Conservation (phyloP, 2,329 filamentous ascomycete genomes). For the Xylariaceae sp. region DNA sequence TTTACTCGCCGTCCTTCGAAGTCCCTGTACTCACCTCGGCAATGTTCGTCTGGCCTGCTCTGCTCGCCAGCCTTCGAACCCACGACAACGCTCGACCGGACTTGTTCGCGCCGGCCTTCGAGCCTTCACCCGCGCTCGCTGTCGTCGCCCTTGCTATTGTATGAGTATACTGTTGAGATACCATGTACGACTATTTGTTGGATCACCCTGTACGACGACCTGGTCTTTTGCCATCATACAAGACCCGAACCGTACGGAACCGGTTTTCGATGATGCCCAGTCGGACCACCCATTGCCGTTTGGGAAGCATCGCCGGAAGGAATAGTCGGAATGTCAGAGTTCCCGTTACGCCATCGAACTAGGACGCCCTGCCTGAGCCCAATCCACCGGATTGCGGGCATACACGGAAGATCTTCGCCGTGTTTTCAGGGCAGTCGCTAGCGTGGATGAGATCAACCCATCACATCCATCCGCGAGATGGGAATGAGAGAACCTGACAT, state of each 20-base stretch:
- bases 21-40: conserved; percentile 2
- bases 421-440: not conserved
- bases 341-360: too few relatives aligned
- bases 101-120: conserved; percentile 10
- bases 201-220: not conserved
- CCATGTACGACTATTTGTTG: conserved; percentile 2
- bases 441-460: not conserved
- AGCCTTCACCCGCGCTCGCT: conserved; percentile 4
- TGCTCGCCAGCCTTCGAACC: conserved; percentile 8
- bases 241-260: not conserved
- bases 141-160: conserved; percentile 1
- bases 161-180: conserved; percentile 1
- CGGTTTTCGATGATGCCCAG: not conserved
- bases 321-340: too few relatives aligned
- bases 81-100: conserved; percentile 6
- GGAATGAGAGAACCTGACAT: too few relatives aligned
- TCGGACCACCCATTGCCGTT: not conserved
- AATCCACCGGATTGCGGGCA: too few relatives aligned
- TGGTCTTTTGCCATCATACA: not conserved
- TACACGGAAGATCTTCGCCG: too few relatives aligned
- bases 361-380: too few relatives aligned
- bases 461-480: not conserved
- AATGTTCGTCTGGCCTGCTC: conserved; percentile 9
- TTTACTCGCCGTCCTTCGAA: conserved; percentile 10
- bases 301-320: not conserved